Percentiles rank a stretch among this genome's conserved stretches.
phyloP scores from a whole-genome alignment of 345 rosid genomes.

The Eucalyptus virginea region DNA sequence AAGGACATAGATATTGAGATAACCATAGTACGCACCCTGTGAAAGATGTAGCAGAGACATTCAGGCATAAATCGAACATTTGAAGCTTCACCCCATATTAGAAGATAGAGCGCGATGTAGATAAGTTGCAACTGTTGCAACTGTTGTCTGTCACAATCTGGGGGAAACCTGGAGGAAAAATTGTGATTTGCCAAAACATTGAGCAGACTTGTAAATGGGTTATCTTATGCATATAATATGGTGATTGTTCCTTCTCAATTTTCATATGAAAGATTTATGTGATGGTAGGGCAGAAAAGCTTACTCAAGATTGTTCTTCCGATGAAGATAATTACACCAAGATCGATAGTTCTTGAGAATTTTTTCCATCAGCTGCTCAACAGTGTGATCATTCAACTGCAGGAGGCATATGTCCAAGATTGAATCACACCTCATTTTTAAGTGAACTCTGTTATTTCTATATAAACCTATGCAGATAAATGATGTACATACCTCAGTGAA shows the following conservation, averaged over 20 bases:
- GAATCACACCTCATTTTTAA: not conserved
- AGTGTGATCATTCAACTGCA: slow-evolving; percentile 51
- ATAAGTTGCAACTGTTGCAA: slow-evolving; percentile 59
- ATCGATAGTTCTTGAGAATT: slow-evolving; percentile 75
- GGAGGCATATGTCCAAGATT: slow-evolving; percentile 19
- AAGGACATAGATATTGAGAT: not conserved
- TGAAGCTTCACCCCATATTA: slow-evolving; percentile 99
- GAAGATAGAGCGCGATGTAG: slow-evolving; percentile 81
- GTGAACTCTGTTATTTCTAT: not conserved
- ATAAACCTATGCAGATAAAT: not conserved
- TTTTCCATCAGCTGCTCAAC: slow-evolving; percentile 39
- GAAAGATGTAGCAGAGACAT: slow-evolving; percentile 97
- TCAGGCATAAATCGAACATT: slow-evolving; percentile 99
- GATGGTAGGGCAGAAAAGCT: not conserved
- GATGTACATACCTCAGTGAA: slow-evolving; percentile 22
- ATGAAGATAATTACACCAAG: slow-evolving; percentile 89
- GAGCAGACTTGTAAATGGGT: not conserved
- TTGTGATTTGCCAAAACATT: not conserved
- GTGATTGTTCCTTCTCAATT: not conserved
- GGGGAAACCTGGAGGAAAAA: slow-evolving; percentile 40
- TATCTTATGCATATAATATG: not conserved
- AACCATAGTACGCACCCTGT: slow-evolving; percentile 35
- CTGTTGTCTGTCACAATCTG: slow-evolving; percentile 32
- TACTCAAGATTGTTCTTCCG: slow-evolving; percentile 37
- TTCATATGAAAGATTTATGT: not conserved